A percentile compares a stretch with the other conserved stretches of the same genome.
These are phyloP conservation scores for Akanthomyces uredinophilus DNA, from an alignment of 2,329 filamentous ascomycete genomes.

Conservation along the genomic window DNA sequence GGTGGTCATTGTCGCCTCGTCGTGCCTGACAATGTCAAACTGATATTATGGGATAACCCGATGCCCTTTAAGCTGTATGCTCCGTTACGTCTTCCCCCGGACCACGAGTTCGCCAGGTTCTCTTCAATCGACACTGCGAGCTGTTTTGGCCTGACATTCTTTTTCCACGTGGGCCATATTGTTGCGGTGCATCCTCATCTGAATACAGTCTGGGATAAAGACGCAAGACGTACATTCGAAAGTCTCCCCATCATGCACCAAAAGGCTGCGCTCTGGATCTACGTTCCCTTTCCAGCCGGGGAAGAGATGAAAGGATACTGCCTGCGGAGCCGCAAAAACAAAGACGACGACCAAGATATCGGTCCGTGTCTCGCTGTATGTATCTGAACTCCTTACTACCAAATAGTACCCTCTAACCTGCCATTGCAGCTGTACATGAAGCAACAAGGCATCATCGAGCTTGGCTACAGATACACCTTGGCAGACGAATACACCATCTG, in stretches of 20 bases:
- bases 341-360: background rate
- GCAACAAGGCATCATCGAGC: constrained; percentile 1
- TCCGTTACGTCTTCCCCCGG: background rate
- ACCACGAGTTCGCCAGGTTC: background rate
- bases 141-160: constrained; percentile 12
- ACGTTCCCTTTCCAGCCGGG: background rate
- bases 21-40: background rate
- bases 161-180: background rate
- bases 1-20: constrained; percentile 4
- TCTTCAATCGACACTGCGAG: background rate
- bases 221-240: constrained; percentile 1
- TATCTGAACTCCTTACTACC: background rate
- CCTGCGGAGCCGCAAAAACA: background rate
- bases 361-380: constrained; percentile 5
- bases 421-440: background rate
- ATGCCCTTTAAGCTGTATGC: constrained; percentile 1
- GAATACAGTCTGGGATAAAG: background rate
- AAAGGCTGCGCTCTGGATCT: constrained; percentile 2
- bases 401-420: background rate
- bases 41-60: background rate
- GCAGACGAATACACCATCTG: background rate
- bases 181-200: constrained; percentile 5
- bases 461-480: constrained; percentile 5
- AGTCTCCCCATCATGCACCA: constrained; percentile 1
- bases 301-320: constrained; percentile 2